These are phyloP conservation scores for Yamadazyma conglobata DNA, from an alignment of 1,139 yeast genomes.

Conservation along the genomic window DNA sequence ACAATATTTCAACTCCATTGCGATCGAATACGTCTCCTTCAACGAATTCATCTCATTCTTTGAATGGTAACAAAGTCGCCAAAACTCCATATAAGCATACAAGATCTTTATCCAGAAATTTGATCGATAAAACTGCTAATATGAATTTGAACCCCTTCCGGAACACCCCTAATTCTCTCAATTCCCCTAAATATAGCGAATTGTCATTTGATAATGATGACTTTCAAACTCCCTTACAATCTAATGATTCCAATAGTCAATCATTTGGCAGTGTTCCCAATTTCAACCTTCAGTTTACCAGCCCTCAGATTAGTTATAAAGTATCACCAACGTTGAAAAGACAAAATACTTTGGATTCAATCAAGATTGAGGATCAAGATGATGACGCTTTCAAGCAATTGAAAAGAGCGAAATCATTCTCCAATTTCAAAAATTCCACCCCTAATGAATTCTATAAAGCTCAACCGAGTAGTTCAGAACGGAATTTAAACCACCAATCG, in stretches of 20 bases:
- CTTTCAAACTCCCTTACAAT: conserved; percentile 31
- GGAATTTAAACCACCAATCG: conserved; percentile 1
- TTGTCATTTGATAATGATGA: conserved; percentile 26
- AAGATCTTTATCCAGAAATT: conserved; percentile 17
- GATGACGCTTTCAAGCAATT: conserved; percentile 45
- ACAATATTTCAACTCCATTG: conserved; percentile 23
- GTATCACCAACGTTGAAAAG: conserved; percentile 15
- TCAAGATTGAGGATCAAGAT: conserved; percentile 39
- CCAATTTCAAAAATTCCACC: conserved; percentile 3
- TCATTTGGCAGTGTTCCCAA: conserved; percentile 7
- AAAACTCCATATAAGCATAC: conserved; percentile 18
- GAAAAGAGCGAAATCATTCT: conserved; percentile 34
- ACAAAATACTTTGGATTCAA: conserved; percentile 29
- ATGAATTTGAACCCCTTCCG: conserved; percentile 42
- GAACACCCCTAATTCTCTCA: conserved; percentile 38
- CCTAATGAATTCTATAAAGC: conserved; percentile 1
- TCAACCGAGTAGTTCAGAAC: conserved; percentile 2
- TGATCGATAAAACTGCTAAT: conserved; percentile 10
- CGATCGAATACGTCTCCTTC: conserved; percentile 15
- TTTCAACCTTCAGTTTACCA: conserved; percentile 10
- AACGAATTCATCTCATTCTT: conserved; percentile 5
- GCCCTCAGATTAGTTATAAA: conserved; percentile 7
- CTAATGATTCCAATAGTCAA: conserved; percentile 5
- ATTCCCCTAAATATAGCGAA: conserved; percentile 37
- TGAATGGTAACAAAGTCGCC: conserved; percentile 7